phyloP scores from a whole-genome alignment of 148 eudicot genomes.

The Camellia granthamiana region DNA sequence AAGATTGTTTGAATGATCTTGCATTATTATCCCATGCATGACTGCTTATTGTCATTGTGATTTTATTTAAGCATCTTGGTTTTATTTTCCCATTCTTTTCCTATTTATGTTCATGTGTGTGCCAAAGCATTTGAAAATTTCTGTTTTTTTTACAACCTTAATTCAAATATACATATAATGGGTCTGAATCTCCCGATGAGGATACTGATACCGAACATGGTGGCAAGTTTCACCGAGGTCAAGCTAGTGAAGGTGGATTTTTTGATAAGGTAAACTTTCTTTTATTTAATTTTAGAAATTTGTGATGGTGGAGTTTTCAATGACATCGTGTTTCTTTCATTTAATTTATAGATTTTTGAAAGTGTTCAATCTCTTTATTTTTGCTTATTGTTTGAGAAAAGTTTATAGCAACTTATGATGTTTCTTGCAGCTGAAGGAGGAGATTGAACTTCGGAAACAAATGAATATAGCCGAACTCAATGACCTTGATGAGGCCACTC shows the following conservation, averaged over 20 bases:
- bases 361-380: not conserved
- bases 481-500: slow-evolving; percentile 80
- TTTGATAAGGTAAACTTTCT: slow-evolving; percentile 67
- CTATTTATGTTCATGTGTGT: not conserved
- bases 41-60: not conserved
- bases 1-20: slow-evolving; percentile 4
- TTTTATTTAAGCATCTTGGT: not conserved
- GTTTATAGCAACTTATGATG: not conserved
- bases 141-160: slow-evolving; percentile 43
- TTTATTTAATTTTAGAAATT: not conserved
- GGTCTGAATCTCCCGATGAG: slow-evolving; percentile 64
- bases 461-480: slow-evolving; percentile 80
- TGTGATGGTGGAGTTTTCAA: not conserved
- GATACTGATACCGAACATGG: slow-evolving; percentile 39
- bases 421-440: slow-evolving; percentile 73
- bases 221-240: slow-evolving; percentile 36
- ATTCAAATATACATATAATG: slow-evolving; percentile 47
- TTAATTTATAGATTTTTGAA: not conserved
- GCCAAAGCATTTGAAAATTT: not conserved
- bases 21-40: slow-evolving; percentile 12
- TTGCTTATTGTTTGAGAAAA: not conserved
- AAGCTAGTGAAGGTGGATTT: slow-evolving; percentile 55
- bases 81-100: not conserved
- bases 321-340: not conserved
- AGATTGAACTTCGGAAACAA: slow-evolving; percentile 76